Conservation (phyloP, 305 asterid genomes). For the Ajuga reptans region DNA sequence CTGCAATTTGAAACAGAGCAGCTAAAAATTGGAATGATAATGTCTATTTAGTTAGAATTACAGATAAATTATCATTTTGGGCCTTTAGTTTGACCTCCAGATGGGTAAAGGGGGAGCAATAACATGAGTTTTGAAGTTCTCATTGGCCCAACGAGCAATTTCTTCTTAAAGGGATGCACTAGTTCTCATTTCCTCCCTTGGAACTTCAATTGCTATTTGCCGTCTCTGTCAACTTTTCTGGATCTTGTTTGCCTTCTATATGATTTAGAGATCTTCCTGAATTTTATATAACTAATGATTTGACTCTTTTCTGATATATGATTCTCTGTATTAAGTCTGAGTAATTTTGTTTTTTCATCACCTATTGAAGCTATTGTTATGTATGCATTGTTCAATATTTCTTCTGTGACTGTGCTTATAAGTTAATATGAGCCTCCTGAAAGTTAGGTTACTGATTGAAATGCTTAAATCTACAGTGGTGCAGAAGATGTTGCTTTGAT, state of each 20-base stretch:
- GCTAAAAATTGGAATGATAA: neutral
- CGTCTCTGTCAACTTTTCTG: neutral
- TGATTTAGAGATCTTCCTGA: neutral
- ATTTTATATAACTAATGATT: neutral
- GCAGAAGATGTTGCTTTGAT: slow-evolving; percentile 94
- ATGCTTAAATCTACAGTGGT: slow-evolving; percentile 48
- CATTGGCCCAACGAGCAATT: neutral
- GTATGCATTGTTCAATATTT: neutral
- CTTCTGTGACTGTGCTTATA: neutral
- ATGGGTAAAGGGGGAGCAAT: neutral
- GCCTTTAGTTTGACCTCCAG: neutral
- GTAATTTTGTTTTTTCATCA: too few species aligned
- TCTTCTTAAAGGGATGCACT: neutral
- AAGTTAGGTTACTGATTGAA: neutral
- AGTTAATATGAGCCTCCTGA: neutral
- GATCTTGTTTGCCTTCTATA: neutral
- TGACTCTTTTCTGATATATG: neutral
- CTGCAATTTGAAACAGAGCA: neutral
- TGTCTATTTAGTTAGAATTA: neutral
- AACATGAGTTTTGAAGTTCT: neutral
- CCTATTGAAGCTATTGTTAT: too few species aligned
- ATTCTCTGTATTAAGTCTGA: too few species aligned
- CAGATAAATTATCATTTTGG: neutral
- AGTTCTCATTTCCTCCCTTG: slow-evolving; percentile 8
- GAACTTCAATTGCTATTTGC: slow-evolving; percentile 26